Evolutionary conservation across 202 grass and related monocot species (phyloP).

Genomic region (Carex sylvatica): DNA sequence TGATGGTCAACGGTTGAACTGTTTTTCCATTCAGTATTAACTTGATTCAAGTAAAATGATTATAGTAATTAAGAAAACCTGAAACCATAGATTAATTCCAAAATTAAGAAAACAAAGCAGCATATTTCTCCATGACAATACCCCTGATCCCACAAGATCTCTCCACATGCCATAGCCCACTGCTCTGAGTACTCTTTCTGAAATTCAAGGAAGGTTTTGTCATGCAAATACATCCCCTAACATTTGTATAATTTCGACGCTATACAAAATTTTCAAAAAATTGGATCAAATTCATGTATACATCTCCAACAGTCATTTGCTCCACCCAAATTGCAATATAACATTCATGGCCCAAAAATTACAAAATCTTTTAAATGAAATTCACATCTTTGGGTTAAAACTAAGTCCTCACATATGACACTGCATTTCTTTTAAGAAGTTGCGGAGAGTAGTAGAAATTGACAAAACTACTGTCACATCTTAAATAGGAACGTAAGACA

Average conservation of each 20-base stretch:
- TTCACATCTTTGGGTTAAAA: neutral
- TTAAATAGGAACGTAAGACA: neutral
- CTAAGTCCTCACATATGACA: neutral
- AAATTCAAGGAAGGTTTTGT: slow-evolving; percentile 14
- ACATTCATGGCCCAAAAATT: neutral
- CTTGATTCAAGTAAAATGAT: no score
- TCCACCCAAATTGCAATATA: neutral
- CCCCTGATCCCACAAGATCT: slow-evolving; percentile 97
- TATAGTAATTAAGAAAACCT: no score
- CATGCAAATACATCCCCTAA: neutral
- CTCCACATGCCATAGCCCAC: slow-evolving; percentile 97
- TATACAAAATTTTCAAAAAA: neutral
- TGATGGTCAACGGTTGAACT: no score
- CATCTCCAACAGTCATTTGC: slow-evolving; percentile 5
- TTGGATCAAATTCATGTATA: neutral
- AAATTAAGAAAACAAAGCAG: no score
- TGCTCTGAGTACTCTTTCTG: slow-evolving; percentile 98
- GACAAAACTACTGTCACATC: neutral
- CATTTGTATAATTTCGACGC: neutral
- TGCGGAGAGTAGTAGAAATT: neutral
- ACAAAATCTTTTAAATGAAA: neutral
- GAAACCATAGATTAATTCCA: no score
- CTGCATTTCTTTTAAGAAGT: neutral
- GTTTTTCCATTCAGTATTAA: no score
- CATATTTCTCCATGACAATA: no score